Percentiles rank a stretch among this genome's conserved stretches.
phyloP scores from a whole-genome alignment of 1,284 basidiomycete species.

The Heterobasidion occidentale region DNA sequence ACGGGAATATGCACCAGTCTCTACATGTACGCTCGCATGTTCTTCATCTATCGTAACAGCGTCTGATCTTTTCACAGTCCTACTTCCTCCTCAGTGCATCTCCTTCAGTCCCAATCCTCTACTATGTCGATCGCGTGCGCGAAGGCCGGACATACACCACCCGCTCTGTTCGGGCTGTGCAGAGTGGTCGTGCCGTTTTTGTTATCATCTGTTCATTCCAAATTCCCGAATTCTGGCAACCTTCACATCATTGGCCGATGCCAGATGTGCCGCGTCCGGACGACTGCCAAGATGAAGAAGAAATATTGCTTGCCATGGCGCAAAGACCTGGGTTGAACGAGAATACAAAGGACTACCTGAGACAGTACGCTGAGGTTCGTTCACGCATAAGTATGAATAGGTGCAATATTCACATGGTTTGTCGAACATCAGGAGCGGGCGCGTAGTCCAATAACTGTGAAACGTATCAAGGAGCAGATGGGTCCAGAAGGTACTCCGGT shows the following conservation, averaged over 20 bases:
- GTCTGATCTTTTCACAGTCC: constrained; percentile 36
- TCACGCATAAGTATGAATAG: constrained; percentile 7
- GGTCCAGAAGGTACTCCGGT: constrained; percentile 39
- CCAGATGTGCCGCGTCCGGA: constrained; percentile 52
- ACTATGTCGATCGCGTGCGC: constrained; percentile 80
- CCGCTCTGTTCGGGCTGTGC: constrained; percentile 68
- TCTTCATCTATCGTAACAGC: background rate
- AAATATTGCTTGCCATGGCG: constrained; percentile 14
- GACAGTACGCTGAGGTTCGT: constrained; percentile 39
- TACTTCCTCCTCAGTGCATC: constrained; percentile 81
- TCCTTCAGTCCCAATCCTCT: constrained; percentile 72
- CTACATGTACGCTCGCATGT: background rate
- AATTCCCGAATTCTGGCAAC: constrained; percentile 70
- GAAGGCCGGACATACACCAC: constrained; percentile 72
- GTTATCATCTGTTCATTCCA: constrained; percentile 85
- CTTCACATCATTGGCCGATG: constrained; percentile 55
- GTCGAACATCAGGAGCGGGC: constrained; percentile 45
- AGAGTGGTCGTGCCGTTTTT: constrained; percentile 75
- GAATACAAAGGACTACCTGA: constrained; percentile 22
- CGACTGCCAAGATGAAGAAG: constrained; percentile 57
- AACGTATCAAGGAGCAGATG: constrained; percentile 29
- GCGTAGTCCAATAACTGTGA: constrained; percentile 65
- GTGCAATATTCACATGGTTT: background rate
- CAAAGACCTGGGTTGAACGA: constrained; percentile 23
- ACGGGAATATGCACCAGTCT: background rate